A percentile compares a stretch with the other conserved stretches of the same genome.
Evolutionary conservation across 2,329 filamentous ascomycete genomes (phyloP).

Genomic region (Nothophaeocryptopus gaeumannii): DNA sequence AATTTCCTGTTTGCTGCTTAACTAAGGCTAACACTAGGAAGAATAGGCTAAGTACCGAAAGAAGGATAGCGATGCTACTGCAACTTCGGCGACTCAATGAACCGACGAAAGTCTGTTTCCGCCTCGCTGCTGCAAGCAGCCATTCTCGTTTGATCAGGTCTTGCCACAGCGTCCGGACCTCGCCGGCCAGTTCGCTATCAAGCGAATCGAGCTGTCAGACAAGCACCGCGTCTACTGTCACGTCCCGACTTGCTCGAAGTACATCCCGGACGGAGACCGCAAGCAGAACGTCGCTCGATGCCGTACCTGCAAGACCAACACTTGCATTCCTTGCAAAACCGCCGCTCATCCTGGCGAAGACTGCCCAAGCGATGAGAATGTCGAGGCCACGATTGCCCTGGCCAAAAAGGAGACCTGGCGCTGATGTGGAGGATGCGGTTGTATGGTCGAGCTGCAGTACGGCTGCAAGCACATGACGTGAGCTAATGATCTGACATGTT

Average conservation of each 20-base stretch:
- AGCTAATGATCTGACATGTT: too few species aligned
- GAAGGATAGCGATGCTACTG: conserved; percentile 11
- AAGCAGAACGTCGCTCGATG: background rate
- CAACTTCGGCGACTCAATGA: too few species aligned
- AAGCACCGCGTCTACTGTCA: conserved; percentile 12
- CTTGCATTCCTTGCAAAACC: conserved; percentile 6
- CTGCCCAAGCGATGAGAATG: background rate
- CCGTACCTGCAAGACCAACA: too few species aligned
- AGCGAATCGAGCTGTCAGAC: conserved; percentile 9
- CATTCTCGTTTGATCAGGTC: too few species aligned
- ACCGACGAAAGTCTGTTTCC: too few species aligned
- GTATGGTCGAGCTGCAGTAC: conserved; percentile 3
- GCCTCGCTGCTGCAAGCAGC: too few species aligned
- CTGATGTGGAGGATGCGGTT: background rate
- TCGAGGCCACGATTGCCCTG: background rate
- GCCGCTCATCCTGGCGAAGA: background rate
- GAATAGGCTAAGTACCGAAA: too few species aligned
- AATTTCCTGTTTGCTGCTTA: too few species aligned
- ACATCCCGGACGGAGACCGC: background rate
- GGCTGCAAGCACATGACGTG: conserved; percentile 20
- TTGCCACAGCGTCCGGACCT: background rate
- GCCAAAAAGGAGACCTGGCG: background rate
- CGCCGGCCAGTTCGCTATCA: background rate
- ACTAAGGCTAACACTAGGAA: too few species aligned
- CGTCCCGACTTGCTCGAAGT: conserved; percentile 5